Conservation (phyloP, 257 asterid genomes). For the Solanum pennellii region DNA sequence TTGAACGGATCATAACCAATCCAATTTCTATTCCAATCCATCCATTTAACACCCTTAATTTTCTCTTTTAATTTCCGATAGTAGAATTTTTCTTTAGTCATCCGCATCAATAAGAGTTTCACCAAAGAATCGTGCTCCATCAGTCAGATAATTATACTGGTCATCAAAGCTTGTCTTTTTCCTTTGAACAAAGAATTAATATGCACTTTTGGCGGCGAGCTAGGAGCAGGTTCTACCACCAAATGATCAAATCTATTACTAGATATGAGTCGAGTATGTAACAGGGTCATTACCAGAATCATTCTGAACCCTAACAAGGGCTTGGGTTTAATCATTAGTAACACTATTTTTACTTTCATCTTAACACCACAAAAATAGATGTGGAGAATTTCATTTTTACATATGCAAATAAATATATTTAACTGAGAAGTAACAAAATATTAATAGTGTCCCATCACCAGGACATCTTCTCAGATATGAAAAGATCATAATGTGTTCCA, state of each 20-base stretch:
- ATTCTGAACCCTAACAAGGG: neutral
- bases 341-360: neutral
- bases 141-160: neutral
- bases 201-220: neutral
- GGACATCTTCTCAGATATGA: neutral
- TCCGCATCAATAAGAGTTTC: neutral
- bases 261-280: neutral
- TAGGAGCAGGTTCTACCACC: neutral
- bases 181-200: neutral
- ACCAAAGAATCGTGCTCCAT: neutral
- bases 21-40: no score
- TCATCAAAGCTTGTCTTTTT: neutral
- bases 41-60: neutral
- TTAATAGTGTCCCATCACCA: neutral
- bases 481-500: neutral
- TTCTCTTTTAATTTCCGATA: neutral
- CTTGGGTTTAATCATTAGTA: neutral
- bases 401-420: neutral
- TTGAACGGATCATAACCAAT: neutral
- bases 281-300: neutral
- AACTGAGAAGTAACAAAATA: neutral
- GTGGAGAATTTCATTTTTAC: neutral
- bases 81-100: neutral
- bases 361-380: neutral
- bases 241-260: neutral